These are phyloP conservation scores for Hygrophorus pudorinus DNA, from an alignment of 768 basidiomycete genomes.

Conservation along the genomic window DNA sequence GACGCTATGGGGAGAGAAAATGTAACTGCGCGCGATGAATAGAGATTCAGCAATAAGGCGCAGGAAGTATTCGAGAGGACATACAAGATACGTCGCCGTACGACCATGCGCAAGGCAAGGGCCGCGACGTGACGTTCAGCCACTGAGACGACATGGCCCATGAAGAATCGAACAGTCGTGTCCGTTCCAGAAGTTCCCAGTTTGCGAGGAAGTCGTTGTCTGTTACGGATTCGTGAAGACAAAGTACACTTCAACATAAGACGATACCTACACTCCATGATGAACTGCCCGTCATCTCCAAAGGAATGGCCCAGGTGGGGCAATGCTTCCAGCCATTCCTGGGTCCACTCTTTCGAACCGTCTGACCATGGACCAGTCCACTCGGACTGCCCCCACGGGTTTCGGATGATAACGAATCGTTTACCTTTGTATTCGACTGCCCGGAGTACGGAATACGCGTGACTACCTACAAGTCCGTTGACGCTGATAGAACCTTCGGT, in stretches of 20 bases:
- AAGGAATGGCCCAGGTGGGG: slow-evolving; percentile 34
- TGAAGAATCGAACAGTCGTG: slow-evolving; percentile 35
- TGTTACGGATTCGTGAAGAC: slow-evolving; percentile 9
- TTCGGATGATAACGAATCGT: slow-evolving; percentile 40
- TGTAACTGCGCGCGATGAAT: slow-evolving; percentile 27
- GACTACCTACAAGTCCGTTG: slow-evolving; percentile 29
- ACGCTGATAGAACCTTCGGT: slow-evolving; percentile 16
- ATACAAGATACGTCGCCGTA: slow-evolving; percentile 41
- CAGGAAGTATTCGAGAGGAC: slow-evolving; percentile 1
- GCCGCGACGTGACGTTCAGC: slow-evolving; percentile 30
- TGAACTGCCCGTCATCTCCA: slow-evolving; percentile 42
- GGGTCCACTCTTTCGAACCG: slow-evolving; percentile 48
- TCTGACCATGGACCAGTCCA: slow-evolving; percentile 48
- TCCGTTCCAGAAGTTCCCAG: slow-evolving; percentile 40
- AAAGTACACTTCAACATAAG: background rate
- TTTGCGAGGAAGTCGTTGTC: slow-evolving; percentile 37
- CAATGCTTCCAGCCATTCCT: slow-evolving; percentile 37
- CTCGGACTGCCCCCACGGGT: slow-evolving; percentile 42
- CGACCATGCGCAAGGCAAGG: slow-evolving; percentile 26
- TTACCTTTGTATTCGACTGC: slow-evolving; percentile 38
- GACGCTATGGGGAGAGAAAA: slow-evolving; percentile 29
- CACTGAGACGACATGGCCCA: slow-evolving; percentile 46
- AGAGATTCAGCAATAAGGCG: background rate
- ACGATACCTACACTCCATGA: slow-evolving; percentile 38
- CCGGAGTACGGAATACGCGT: slow-evolving; percentile 42